Evolutionary conservation across 140 eudicot species (phyloP), one percentile per base, ranked within the genome.

Genomic region (Oenanthe javanica): DNA sequence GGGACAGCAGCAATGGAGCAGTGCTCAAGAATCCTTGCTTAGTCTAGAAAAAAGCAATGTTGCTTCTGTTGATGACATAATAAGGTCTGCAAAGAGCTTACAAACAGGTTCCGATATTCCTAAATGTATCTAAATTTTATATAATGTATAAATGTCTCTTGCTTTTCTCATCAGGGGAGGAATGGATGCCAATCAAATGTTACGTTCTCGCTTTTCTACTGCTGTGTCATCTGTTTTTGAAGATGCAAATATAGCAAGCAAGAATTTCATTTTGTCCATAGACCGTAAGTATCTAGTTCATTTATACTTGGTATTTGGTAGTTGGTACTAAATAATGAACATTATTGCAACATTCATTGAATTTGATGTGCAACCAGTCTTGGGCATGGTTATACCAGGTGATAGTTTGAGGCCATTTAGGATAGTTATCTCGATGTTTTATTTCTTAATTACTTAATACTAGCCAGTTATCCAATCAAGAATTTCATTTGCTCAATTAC

Each of bases 1-100:
- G 86, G 96, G 98, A 45, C 89, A 92, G 47, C 90, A 87, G 76
- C 98, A 94, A 45, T 94, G 98, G 98, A 89, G 82, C 64, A 88
- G 80, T 77, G 98, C 98, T 38, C 92, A 94, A 79, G 91, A 90
- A 78, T 94, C 98, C 6, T 87, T 94, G 87, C 84, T 94, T 10
- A 79, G 85, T 81, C 89, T 94, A 59, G 96, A 94, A 84, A 87
- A 87, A 84, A 92, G 84, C 83, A 94, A 91, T 82, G 91, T 92
- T 77, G 92, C 96, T 83, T 92, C 97, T 10, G 88, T 94, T 16
- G 89, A 90, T 76, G 86, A 90, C 79, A 92, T 94, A 52, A 93
- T 94, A 21, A 86, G 93, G 98, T 94, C 3, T 76, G 82, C 82
- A 75, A 43, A 40, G 67, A 66, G 67, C 71, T 77, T 77, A 19